Conservation (phyloP, 1,284 basidiomycete genomes). For the Phellinidium pouzarii region DNA sequence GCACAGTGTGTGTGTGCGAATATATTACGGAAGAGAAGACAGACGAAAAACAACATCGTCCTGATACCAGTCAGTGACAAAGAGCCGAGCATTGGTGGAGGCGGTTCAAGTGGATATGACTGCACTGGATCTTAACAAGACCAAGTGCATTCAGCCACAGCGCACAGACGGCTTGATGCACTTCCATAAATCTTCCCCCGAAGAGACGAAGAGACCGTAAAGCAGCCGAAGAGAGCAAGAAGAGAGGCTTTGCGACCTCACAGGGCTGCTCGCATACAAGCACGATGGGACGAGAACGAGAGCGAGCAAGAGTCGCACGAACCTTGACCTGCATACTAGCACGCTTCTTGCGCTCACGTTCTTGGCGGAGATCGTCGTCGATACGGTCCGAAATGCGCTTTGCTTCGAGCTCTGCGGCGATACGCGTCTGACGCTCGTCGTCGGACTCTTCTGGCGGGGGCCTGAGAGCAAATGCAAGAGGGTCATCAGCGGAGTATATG, state of each 20-base stretch:
- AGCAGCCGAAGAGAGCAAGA: no score
- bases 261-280: not conserved
- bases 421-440: constrained; percentile 48
- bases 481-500: constrained; percentile 66
- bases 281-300: not conserved
- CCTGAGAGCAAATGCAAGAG: constrained; percentile 58
- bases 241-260: no score
- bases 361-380: constrained; percentile 67
- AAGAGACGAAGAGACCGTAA: not conserved
- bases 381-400: constrained; percentile 70
- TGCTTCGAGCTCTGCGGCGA: constrained; percentile 62
- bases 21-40: no score
- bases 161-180: no score
- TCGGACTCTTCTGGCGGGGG: constrained; percentile 64
- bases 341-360: constrained; percentile 56
- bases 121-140: no score
- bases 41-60: no score
- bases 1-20: no score
- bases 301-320: constrained; percentile 17
- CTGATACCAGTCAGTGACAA: no score
- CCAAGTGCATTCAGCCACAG: no score
- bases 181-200: not conserved
- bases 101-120: no score
- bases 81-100: no score
- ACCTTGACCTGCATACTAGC: constrained; percentile 72